Evolutionary conservation across 768 basidiomycete species (phyloP), one percentile per base, ranked within the genome.

Genomic region (Pisolithus marmoratus): DNA sequence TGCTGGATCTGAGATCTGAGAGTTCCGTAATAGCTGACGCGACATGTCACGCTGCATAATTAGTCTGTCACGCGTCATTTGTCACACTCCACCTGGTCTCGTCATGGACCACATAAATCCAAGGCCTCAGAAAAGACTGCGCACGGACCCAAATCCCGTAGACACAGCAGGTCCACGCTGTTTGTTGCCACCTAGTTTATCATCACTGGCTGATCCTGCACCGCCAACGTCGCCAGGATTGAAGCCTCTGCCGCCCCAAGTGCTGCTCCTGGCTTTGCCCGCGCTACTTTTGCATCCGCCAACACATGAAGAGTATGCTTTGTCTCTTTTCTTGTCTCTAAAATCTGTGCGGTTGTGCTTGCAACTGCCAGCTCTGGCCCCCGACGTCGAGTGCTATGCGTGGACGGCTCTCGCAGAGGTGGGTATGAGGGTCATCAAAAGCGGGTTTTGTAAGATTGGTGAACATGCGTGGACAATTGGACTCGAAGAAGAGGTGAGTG

Each of bases 371-470:
- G 71, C 74, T 12, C 70, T 89, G 1, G 76, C 81, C 5, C 74
- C 76, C 5, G 76, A 78, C 47, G 63, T 83, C 8, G 87, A 89
- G 58, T 89, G 85, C 60, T 72, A 81, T 8, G 85, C 85, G 1
- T 88, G 84, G 81, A 81, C 82, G 1, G 77, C 78, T 9, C 57
- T 90, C 0, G 87, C 81, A 0, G 88, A 90, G 64, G 59, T 87
- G 2, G 87, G 86, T 3, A 73, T 89, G 61, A 72, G 72, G 53
- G 74, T 81, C 41, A 74, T 81, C 45, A 63, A 67, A 15, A 74
- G 78, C 20, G 78, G 80, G 23, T 68, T 77, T 46, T 63, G 65
- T 43, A 58, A 62, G 31, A 57, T 42, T 23, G 67, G 66, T 2
- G 72, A 70, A 52, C 55, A 76, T 63, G 46, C 61, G 40, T 74